Conservation (phyloP, 306 rosid species). For the Cicer judaicum region DNA sequence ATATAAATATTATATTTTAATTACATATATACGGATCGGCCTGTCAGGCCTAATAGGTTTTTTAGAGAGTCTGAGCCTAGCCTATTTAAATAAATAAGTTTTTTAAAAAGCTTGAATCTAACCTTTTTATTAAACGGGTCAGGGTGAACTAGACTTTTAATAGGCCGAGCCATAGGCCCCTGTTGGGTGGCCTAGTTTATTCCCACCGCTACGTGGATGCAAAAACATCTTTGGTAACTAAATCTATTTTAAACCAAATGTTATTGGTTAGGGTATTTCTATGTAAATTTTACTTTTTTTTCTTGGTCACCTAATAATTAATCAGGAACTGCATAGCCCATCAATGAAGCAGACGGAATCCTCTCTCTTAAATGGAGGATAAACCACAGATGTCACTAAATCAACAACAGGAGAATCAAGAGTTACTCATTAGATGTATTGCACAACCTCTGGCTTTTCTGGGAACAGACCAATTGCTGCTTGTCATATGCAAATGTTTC, state of each 20-base stretch:
- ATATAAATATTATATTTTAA: too few species aligned
- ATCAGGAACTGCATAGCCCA: slow-evolving; percentile 67
- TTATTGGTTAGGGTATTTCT: slow-evolving; percentile 34
- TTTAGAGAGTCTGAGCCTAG: too few species aligned
- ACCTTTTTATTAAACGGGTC: too few species aligned
- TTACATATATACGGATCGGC: too few species aligned
- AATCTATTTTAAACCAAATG: slow-evolving; percentile 36
- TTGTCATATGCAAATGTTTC: slow-evolving; percentile 63
- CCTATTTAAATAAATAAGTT: too few species aligned
- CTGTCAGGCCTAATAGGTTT: too few species aligned
- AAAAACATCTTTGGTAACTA: slow-evolving; percentile 66
- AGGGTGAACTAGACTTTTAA: too few species aligned
- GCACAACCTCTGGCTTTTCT: slow-evolving; percentile 62
- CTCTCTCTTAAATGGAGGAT: slow-evolving; percentile 55
- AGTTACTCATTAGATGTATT: slow-evolving; percentile 58
- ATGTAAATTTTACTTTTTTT: slow-evolving; percentile 43
- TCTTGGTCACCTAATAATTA: slow-evolving; percentile 44
- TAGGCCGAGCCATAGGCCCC: too few species aligned
- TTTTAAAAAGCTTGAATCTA: too few species aligned
- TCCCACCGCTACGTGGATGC: slow-evolving; percentile 40
- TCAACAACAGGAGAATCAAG: slow-evolving; percentile 67
- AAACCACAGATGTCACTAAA: slow-evolving; percentile 58
- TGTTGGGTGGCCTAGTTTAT: too few species aligned
- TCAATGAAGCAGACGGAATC: slow-evolving; percentile 67
- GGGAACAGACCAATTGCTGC: slow-evolving; percentile 66